Evolutionary conservation across 441 rosid species (phyloP).

Genomic region (Eruca vesicaria): DNA sequence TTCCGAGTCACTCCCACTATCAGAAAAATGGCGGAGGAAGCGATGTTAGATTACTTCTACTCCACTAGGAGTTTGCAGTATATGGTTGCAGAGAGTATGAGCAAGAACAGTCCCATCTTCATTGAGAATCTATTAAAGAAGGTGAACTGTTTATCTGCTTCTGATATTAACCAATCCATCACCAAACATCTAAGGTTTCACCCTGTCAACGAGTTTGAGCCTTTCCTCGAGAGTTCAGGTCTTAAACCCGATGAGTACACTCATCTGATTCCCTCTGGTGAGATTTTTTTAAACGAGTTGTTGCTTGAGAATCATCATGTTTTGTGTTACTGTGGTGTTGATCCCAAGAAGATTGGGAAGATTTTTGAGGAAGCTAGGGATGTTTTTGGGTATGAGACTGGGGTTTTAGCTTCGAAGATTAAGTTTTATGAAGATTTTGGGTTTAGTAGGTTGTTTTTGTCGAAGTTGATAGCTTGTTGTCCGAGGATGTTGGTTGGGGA

Average conservation of each 20-base stretch:
- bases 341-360: constrained; percentile 59
- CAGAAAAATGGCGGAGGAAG: constrained; percentile 56
- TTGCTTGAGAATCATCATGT: constrained; percentile 66
- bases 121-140: constrained; percentile 45
- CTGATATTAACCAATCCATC: constrained; percentile 36
- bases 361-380: constrained; percentile 54
- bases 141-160: constrained; percentile 27
- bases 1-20: constrained; percentile 36
- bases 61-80: constrained; percentile 60
- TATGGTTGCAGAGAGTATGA: constrained; percentile 59
- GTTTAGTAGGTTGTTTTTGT: constrained; percentile 42
- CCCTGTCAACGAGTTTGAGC: constrained; percentile 88
- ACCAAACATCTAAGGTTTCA: constrained; percentile 57
- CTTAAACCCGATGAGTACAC: constrained; percentile 47
- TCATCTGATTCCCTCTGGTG: constrained; percentile 47
- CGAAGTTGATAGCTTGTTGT: constrained; percentile 46
- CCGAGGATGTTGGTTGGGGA: constrained; percentile 58
- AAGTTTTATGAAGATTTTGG: constrained; percentile 62
- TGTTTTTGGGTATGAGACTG: constrained; percentile 49
- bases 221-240: constrained; percentile 85
- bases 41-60: constrained; percentile 67
- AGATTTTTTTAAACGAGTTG: constrained; percentile 56
- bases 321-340: constrained; percentile 61
- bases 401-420: constrained; percentile 58
- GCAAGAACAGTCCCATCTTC: constrained; percentile 65